Conservation (phyloP, 2,329 filamentous ascomycete species). For the Aspergillus calidoustus region DNA sequence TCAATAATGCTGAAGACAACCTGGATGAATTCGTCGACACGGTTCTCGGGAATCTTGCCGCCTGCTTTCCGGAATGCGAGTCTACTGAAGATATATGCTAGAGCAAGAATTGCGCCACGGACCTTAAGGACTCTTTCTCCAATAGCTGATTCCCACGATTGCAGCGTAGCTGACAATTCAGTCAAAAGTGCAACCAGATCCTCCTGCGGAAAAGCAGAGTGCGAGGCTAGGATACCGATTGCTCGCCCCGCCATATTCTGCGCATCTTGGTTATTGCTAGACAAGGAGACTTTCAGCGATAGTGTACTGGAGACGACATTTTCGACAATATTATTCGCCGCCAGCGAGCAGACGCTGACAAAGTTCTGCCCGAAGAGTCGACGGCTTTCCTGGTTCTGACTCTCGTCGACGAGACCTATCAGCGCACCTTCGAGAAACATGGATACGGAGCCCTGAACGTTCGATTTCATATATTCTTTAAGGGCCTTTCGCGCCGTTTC, state of each 20-base stretch:
- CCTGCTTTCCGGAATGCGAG: slow-evolving; percentile 54
- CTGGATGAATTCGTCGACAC: slow-evolving; percentile 49
- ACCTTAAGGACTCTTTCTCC: slow-evolving; percentile 63
- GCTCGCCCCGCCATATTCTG: slow-evolving; percentile 70
- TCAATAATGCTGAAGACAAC: slow-evolving; percentile 58
- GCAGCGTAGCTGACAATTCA: slow-evolving; percentile 53
- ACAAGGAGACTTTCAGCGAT: slow-evolving; percentile 64
- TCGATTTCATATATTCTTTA: slow-evolving; percentile 39
- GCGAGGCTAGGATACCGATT: slow-evolving; percentile 77
- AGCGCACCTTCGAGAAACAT: slow-evolving; percentile 51
- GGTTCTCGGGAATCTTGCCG: slow-evolving; percentile 37
- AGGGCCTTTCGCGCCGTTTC: slow-evolving; percentile 64
- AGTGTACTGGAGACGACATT: slow-evolving; percentile 55
- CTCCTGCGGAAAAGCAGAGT: slow-evolving; percentile 51
- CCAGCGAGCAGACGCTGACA: slow-evolving; percentile 59
- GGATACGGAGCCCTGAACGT: slow-evolving; percentile 43
- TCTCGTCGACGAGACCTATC: slow-evolving; percentile 47
- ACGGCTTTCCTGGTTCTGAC: slow-evolving; percentile 44
- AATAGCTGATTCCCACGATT: slow-evolving; percentile 62
- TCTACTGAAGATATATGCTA: slow-evolving; percentile 64
- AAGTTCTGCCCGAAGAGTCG: slow-evolving; percentile 55
- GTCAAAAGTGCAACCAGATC: slow-evolving; percentile 51
- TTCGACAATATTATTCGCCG: slow-evolving; percentile 58
- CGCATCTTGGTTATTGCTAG: slow-evolving; percentile 72
- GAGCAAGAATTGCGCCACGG: slow-evolving; percentile 64